These are phyloP conservation scores for Pythium biforme DNA, from an alignment of 352 stramenopile genomes.

Conservation along the genomic window DNA sequence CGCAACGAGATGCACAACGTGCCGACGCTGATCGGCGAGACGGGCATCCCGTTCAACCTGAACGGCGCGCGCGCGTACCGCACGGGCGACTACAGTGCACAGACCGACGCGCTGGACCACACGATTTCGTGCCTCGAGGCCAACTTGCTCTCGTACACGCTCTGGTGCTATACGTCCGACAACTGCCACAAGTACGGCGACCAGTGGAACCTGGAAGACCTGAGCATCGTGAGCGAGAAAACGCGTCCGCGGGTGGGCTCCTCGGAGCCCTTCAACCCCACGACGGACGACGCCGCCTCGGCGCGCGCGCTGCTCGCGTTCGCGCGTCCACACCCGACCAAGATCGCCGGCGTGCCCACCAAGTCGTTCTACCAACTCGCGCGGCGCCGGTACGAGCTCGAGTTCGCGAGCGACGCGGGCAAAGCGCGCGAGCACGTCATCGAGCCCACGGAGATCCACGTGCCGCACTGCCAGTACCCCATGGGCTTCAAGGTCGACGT, in stretches of 20 bases:
- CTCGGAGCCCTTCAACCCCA: too few relatives aligned
- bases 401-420: slow-evolving; percentile 38
- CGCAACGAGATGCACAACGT: slow-evolving; percentile 55
- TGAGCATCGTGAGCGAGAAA: slow-evolving; percentile 73
- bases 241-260: too few relatives aligned
- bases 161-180: slow-evolving; percentile 89
- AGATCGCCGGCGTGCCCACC: slow-evolving; percentile 58
- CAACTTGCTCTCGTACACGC: slow-evolving; percentile 79
- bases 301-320: slow-evolving; percentile 51
- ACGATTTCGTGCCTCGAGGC: slow-evolving; percentile 73
- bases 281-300: slow-evolving; percentile 4
- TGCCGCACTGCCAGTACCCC: slow-evolving; percentile 76
- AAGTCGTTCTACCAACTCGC: slow-evolving; percentile 60
- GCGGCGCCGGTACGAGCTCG: slow-evolving; percentile 54
- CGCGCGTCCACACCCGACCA: slow-evolving; percentile 61
- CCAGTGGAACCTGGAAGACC: slow-evolving; percentile 85
- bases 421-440: slow-evolving; percentile 30
- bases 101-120: slow-evolving; percentile 68
- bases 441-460: slow-evolving; percentile 57
- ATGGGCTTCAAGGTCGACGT: slow-evolving; percentile 50
- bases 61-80: slow-evolving; percentile 45
- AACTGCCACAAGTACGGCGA: slow-evolving; percentile 81
- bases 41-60: slow-evolving; percentile 71
- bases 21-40: slow-evolving; percentile 70
- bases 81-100: slow-evolving; percentile 47